These are phyloP conservation scores for Chaetomiaceae sp. DNA, from an alignment of 2,329 filamentous ascomycete species.

Conservation along the genomic window DNA sequence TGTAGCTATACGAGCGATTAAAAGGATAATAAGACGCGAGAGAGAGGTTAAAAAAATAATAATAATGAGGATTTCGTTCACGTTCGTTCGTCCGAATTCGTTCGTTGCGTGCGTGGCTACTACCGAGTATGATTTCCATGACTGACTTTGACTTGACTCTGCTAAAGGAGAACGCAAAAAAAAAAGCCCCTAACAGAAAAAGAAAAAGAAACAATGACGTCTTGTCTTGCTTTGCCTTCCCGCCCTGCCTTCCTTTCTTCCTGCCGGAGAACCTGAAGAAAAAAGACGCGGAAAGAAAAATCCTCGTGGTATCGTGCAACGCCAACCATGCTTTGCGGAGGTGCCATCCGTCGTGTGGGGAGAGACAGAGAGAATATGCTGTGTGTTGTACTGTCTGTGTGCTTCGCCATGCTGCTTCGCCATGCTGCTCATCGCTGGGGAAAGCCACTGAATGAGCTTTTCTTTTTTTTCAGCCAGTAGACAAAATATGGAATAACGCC, in stretches of 20 bases:
- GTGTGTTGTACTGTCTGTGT: constrained; percentile 14
- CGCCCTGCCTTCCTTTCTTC: too few relatives aligned
- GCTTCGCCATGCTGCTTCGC: constrained; percentile 20
- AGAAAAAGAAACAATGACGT: not conserved
- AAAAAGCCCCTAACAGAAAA: not conserved
- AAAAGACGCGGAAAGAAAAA: constrained; percentile 1
- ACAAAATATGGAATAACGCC: constrained; percentile 30
- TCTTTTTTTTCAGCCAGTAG: constrained; percentile 26
- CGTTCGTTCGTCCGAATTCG: not conserved
- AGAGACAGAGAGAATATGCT: not conserved
- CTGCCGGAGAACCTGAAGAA: not conserved
- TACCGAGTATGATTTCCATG: constrained; percentile 4
- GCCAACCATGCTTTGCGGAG: constrained; percentile 23
- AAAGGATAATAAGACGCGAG: too few relatives aligned
- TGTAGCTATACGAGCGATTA: too few relatives aligned
- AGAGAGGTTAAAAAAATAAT: not conserved
- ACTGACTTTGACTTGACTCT: not conserved
- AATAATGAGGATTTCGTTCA: too few relatives aligned
- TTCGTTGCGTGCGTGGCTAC: constrained; percentile 1
- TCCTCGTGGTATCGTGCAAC: constrained; percentile 26
- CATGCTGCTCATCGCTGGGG: not conserved
- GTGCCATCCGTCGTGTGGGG: not conserved
- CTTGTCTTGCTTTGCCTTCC: too few relatives aligned
- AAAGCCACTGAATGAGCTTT: constrained; percentile 4
- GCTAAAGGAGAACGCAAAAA: not conserved